Conservation (phyloP, 2,329 filamentous ascomycete genomes). For the Pyrenochaeta sp. region DNA sequence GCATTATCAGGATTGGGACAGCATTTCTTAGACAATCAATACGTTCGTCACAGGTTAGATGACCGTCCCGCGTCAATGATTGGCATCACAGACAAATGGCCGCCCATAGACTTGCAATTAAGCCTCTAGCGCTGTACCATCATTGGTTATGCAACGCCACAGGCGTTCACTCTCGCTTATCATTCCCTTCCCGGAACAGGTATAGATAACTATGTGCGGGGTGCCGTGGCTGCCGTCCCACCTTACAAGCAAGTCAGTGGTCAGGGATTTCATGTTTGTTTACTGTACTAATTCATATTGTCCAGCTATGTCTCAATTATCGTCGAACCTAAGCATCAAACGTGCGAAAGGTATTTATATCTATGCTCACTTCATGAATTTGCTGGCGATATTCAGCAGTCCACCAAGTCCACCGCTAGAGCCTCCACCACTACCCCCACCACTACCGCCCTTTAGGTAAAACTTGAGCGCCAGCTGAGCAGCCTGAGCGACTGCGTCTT, state of each 20-base stretch:
- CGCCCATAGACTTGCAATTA: background rate
- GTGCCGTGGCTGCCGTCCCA: background rate
- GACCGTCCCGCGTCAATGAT: background rate
- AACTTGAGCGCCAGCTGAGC: conserved; percentile 90
- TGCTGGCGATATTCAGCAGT: conserved; percentile 66
- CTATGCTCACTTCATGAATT: conserved; percentile 62
- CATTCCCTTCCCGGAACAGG: background rate
- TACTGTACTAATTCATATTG: background rate
- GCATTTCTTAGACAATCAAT: too few species aligned
- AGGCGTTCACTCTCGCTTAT: conserved; percentile 1
- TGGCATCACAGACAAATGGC: too few species aligned
- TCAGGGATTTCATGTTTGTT: background rate
- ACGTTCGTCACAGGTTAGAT: background rate
- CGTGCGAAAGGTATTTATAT: background rate
- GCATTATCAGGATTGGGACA: too few species aligned
- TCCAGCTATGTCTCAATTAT: background rate
- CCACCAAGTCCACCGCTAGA: conserved; percentile 59
- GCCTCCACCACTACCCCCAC: conserved; percentile 54
- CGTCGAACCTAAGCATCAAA: background rate
- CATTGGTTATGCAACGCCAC: conserved; percentile 5
- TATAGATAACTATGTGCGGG: background rate
- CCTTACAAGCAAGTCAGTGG: too few species aligned
- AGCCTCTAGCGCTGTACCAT: background rate
- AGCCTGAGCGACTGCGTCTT: conserved; percentile 79
- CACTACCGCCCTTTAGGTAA: conserved; percentile 79